Conservation (phyloP, 306 rosid genomes). For the Rubus parviflorus region DNA sequence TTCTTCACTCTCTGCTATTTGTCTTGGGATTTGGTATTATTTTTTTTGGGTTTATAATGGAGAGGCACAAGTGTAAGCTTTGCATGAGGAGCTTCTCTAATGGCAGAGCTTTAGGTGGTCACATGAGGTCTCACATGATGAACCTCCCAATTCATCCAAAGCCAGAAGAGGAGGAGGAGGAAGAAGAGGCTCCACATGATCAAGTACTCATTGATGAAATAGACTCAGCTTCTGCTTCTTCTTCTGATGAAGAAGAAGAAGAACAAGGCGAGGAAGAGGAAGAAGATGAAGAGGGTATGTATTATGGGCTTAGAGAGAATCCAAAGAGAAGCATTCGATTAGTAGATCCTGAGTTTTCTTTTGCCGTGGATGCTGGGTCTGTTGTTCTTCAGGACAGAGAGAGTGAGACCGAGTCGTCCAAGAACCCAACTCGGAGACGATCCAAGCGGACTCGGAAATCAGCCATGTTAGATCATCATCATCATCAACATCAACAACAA, state of each 20-base stretch:
- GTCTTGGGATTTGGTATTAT: neutral
- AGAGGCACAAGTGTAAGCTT: conserved; percentile 77
- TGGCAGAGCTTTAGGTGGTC: conserved; percentile 96
- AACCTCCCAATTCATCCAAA: conserved; percentile 60
- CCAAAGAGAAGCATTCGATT: conserved; percentile 62
- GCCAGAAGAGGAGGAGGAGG: conserved; percentile 26
- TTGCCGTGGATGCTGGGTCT: conserved; percentile 50
- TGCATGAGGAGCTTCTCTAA: conserved; percentile 73
- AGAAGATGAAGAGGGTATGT: conserved; percentile 38
- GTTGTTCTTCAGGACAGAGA: conserved; percentile 73
- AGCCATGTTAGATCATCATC: conserved; percentile 2
- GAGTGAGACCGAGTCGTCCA: conserved; percentile 86
- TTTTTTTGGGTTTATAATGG: conserved; percentile 40
- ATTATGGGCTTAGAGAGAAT: conserved; percentile 61
- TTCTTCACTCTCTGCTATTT: neutral
- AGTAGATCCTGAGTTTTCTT: conserved; percentile 73
- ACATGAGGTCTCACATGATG: conserved; percentile 98
- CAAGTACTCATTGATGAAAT: conserved; percentile 43
- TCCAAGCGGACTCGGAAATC: conserved; percentile 63
- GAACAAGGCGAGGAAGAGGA: conserved; percentile 14
- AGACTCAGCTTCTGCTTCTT: conserved; percentile 51
- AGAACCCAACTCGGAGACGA: conserved; percentile 62
- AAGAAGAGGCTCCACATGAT: neutral
- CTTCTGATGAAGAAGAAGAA: conserved; percentile 38
- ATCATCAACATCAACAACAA: neutral